Evolutionary conservation across 2,329 filamentous ascomycete species (phyloP), one percentile per base, ranked within the genome.

Genomic region (Ustulina deusta): DNA sequence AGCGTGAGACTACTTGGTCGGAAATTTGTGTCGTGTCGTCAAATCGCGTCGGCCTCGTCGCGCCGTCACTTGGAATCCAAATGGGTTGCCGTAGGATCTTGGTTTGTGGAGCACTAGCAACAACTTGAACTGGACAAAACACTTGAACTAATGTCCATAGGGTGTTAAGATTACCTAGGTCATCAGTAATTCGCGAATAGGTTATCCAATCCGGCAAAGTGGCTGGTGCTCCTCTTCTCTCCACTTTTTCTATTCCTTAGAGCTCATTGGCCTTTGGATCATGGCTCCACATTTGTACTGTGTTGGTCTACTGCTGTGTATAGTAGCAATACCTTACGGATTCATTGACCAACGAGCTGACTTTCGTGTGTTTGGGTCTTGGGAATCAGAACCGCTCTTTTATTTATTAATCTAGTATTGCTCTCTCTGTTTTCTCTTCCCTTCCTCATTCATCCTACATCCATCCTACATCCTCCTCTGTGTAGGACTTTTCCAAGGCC

Each of bases 31-130:
- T 61, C 51, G 61, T 64, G 60, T 67, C 51, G 60, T 69, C 60
- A 67, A 64, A 67, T 61, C 40, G 64, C 60, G 57, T 62, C 67
- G 25, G 64, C 51, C 61, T 67, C 32, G 67, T 68, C 32, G 65
- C 66, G 58, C 57, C 58, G 42, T 42, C 49, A 13, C 51, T 61
- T 49, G 61, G 27, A 34, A 55, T 29, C 52, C 32, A 17, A 65
- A 64, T 51, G 49, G 49, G 44, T 56, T 59, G 63, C 51, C 54
- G 44, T 57, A 61, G 38, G 67, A 69, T 67, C 56, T 66, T 40
- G 34, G 54, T 57, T 55, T 59, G 63, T 69, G 67, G 67, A 66
- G 63, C 60, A 64, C 46, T 40, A 27, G 22, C 40, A 44, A 44
- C 40, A 55, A 49, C 10, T 52, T 61, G 60, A 57, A 55, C 61